Base-by-base conservation (phyloP, 495 filamentous ascomycete genomes). In the Trypethelium eluteriae region DNA sequence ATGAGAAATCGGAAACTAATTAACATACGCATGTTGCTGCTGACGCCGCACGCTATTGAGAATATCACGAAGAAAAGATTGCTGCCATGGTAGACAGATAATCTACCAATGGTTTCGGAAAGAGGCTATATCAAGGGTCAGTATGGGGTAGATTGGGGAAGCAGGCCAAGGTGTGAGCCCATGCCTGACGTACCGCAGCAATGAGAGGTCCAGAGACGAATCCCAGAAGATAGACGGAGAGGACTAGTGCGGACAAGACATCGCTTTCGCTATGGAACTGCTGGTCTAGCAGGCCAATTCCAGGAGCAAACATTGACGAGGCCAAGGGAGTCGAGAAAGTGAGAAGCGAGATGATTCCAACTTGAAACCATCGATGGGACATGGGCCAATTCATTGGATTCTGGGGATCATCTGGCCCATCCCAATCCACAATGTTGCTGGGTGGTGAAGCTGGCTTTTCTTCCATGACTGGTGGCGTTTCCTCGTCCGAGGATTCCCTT, bases 191-290 rank as follows among this genome's bases (percentile, higher is more conserved):
- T 53, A 53, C 49, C 10, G 49, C 49, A 18, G 49, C 49, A 53
- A 53, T 18, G 49, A 53, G 25, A 14, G 49, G 49, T 12, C 49
- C 49, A 18, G 25, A 53, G 49, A 53, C 49, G 25, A 80, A 79
- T 0, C 81, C 81, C 72, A 82, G 67, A 25, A 77, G 73, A 75
- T 77, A 83, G 10, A 81, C 67, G 12, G 76, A 81, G 80, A 25
- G 80, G 75, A 1, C 74, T 76, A 0, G 75, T 79, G 16, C 81
- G 70, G 73, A 70, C 4, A 78, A 74, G 68, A 83, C 68, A 67
- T 83, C 80, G n/a, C 49, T 53, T 53, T 2, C 12, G 25, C 25
- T 53, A 18, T 53, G 49, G 16, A 53, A 53, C 25, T 53, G 10
- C 25, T 53, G 49, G 25, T 53, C 49, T 53, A 53, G 49, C 76